phyloP scores from a whole-genome alignment of 73 alveolate genomes.

The Loxodes magnus region DNA sequence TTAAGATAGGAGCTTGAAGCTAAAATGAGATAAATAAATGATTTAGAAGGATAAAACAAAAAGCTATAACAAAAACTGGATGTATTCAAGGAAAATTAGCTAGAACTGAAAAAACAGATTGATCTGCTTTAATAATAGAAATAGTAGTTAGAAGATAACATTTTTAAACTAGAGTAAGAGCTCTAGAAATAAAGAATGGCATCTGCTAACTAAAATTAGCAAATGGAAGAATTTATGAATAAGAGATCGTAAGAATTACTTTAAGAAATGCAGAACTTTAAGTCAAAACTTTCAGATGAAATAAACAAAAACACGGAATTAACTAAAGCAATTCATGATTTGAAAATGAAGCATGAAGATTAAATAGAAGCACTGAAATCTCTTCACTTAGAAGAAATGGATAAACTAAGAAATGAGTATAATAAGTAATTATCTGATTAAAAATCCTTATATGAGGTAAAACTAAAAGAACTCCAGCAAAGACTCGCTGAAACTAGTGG shows the following conservation, averaged over 20 bases:
- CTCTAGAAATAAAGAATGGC: too few species aligned
- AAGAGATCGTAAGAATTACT: constrained; percentile 16
- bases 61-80: not conserved
- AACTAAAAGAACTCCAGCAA: not conserved
- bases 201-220: too few species aligned
- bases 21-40: too few species aligned
- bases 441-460: not conserved
- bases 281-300: not conserved
- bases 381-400: constrained; percentile 8
- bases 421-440: constrained; percentile 5
- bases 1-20: too few species aligned
- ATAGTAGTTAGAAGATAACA: constrained; percentile 16
- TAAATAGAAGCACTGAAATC: constrained; percentile 13
- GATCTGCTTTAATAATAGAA: constrained; percentile 14
- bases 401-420: constrained; percentile 4
- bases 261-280: constrained; percentile 2
- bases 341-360: constrained; percentile 12
- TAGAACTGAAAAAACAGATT: constrained; percentile 15
- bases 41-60: not conserved
- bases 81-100: constrained; percentile 6
- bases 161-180: not conserved
- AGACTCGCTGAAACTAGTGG: not conserved
- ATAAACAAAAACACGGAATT: not conserved
- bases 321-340: constrained; percentile 16
- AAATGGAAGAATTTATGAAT: too few species aligned